Evolutionary conservation across 495 filamentous ascomycete species (phyloP).

Genomic region (Podospora comata): DNA sequence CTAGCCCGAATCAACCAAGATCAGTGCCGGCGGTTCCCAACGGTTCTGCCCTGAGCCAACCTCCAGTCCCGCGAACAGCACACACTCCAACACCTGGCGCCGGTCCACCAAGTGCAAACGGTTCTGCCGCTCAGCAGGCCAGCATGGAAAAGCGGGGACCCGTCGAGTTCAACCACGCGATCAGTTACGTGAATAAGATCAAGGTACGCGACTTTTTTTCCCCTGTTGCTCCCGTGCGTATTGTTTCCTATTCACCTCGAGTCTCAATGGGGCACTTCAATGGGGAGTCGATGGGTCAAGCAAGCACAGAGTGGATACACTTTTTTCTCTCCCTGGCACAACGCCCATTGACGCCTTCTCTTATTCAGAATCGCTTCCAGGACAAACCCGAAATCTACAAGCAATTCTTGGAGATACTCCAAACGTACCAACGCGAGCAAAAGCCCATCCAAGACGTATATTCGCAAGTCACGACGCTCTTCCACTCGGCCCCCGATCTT

Average conservation of each 20-base stretch:
- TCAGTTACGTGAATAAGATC: slow-evolving; percentile 99
- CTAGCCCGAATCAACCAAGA: slow-evolving; percentile 71
- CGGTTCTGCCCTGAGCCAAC: slow-evolving; percentile 35
- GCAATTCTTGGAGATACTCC: slow-evolving; percentile 96
- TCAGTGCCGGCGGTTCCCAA: slow-evolving; percentile 78
- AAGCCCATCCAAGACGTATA: slow-evolving; percentile 99
- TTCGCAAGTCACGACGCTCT: slow-evolving; percentile 91
- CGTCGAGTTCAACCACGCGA: slow-evolving; percentile 99
- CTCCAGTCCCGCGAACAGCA: slow-evolving; percentile 42
- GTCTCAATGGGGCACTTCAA: slow-evolving; percentile 11
- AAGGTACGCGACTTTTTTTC: slow-evolving; percentile 59
- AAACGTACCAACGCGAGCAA: slow-evolving; percentile 97
- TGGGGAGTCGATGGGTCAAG: slow-evolving; percentile 9
- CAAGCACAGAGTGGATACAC: slow-evolving; percentile 21
- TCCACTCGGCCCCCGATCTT: slow-evolving; percentile 91
- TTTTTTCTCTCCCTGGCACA: slow-evolving; percentile 15
- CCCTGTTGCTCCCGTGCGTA: slow-evolving; percentile 1
- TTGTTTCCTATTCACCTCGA: slow-evolving; percentile 19
- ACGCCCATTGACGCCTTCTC: slow-evolving; percentile 19
- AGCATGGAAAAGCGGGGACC: slow-evolving; percentile 83
- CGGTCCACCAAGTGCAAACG: slow-evolving; percentile 41
- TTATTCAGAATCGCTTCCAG: slow-evolving; percentile 81
- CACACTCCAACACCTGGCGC: slow-evolving; percentile 51
- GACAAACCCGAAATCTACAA: slow-evolving; percentile 98
- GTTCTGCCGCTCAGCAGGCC: slow-evolving; percentile 46